These are phyloP conservation scores for Viridothelium virens DNA, from an alignment of 495 filamentous ascomycete genomes.

Conservation along the genomic window DNA sequence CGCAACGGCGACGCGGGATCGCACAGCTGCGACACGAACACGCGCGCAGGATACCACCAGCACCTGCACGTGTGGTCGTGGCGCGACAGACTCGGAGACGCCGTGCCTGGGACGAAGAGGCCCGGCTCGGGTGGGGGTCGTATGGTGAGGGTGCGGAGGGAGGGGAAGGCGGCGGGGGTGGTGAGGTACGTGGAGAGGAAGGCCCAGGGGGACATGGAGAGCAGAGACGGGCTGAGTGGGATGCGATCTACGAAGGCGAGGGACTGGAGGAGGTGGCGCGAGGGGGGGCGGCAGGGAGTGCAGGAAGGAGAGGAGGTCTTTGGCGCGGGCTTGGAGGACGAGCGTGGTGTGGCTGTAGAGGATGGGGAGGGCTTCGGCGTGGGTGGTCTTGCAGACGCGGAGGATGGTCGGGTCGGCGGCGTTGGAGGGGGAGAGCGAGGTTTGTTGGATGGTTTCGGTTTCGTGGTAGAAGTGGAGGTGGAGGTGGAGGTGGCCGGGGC, in stretches of 20 bases:
- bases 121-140: neutral
- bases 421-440: neutral
- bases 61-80: neutral
- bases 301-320: neutral
- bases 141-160: conserved; percentile 4
- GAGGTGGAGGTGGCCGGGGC: neutral
- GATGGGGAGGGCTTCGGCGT: neutral
- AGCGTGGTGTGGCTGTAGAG: conserved; percentile 5
- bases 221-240: neutral
- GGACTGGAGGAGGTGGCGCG: neutral
- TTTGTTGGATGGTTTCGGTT: neutral
- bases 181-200: neutral
- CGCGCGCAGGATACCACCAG: neutral
- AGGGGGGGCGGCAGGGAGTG: neutral
- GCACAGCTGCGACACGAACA: neutral
- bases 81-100: neutral
- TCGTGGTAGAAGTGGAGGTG: neutral
- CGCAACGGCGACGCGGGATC: neutral
- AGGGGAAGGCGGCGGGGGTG: neutral
- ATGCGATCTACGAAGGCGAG: neutral
- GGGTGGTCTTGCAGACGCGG: neutral
- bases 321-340: neutral
- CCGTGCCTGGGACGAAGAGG: neutral
- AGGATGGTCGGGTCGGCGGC: neutral
- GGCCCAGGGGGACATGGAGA: neutral